phyloP scores from a whole-genome alignment of 768 basidiomycete species.

The Lactarius sanguifluus region DNA sequence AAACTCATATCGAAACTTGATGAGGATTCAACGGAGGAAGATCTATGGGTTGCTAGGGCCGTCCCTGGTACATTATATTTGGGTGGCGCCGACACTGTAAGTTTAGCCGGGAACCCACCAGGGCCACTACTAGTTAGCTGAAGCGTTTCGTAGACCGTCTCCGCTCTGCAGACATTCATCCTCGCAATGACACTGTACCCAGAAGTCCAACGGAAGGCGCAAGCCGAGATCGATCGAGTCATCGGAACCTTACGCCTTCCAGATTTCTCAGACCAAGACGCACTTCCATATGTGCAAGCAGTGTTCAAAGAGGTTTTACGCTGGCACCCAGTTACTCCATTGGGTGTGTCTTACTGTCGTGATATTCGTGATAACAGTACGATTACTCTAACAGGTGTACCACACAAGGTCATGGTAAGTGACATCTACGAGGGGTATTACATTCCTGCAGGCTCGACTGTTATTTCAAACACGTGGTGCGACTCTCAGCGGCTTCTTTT shows the following conservation, averaged over 20 bases:
- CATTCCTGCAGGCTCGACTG: not conserved
- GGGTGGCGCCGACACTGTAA: not conserved
- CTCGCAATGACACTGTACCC: not conserved
- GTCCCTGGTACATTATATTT: not conserved
- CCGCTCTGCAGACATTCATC: not conserved
- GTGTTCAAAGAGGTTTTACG: constrained; percentile 1
- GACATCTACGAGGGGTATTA: not conserved
- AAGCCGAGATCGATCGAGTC: not conserved
- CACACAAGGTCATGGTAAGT: not conserved
- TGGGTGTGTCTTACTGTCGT: not conserved
- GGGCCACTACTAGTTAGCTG: not conserved
- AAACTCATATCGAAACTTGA: not conserved
- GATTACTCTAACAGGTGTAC: not conserved
- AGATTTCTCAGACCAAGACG: not conserved
- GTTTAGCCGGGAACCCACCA: not conserved
- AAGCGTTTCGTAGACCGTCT: not conserved
- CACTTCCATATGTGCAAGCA: constrained; percentile 3
- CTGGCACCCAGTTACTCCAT: not conserved
- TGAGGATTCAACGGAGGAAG: not conserved
- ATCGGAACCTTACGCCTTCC: not conserved
- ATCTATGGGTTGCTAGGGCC: not conserved
- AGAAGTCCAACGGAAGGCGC: not conserved
- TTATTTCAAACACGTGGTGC: not conserved
- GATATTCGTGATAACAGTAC: not conserved
- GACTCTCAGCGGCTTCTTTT: too few species aligned